phyloP scores from a whole-genome alignment of 1,284 basidiomycete genomes.

The Heterobasidion annosum region DNA sequence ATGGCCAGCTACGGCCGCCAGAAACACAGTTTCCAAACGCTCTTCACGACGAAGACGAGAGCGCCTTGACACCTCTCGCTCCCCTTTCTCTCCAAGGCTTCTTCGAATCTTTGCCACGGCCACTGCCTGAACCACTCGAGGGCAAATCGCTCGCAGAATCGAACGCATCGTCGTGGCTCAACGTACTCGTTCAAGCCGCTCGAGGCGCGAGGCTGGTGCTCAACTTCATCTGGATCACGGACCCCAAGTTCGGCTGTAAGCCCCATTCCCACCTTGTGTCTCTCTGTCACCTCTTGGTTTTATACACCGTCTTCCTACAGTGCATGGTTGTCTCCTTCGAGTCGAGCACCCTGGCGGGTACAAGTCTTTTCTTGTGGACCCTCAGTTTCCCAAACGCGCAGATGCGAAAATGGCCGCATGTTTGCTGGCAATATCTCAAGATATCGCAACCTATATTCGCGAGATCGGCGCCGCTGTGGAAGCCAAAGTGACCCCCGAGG shows the following conservation, averaged over 20 bases:
- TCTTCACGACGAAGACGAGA: constrained; percentile 8
- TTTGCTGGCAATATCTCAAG: constrained; percentile 51
- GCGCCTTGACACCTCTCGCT: constrained; percentile 1
- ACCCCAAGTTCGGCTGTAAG: constrained; percentile 33
- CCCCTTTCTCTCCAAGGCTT: constrained; percentile 38
- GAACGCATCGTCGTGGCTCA: constrained; percentile 45
- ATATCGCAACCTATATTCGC: constrained; percentile 46
- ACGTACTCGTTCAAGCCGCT: constrained; percentile 39
- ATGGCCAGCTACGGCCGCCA: constrained; percentile 30
- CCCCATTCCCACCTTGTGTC: constrained; percentile 3
- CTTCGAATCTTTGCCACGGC: constrained; percentile 48
- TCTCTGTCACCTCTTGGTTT: neutral
- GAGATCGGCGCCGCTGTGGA: constrained; percentile 30
- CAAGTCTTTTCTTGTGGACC: constrained; percentile 48
- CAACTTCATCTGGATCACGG: constrained; percentile 36
- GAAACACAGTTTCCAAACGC: neutral
- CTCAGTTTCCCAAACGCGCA: constrained; percentile 42
- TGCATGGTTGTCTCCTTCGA: constrained; percentile 53
- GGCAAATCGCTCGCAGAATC: constrained; percentile 34
- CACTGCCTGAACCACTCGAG: constrained; percentile 42
- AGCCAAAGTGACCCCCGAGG: constrained; percentile 30
- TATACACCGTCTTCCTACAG: constrained; percentile 19
- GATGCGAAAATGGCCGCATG: constrained; percentile 60
- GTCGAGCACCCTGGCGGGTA: constrained; percentile 40
- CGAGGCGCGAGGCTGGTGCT: constrained; percentile 34